Evolutionary conservation across 371 early-diverging fungal species (phyloP).

Genomic region (Mucor mucedo): DNA sequence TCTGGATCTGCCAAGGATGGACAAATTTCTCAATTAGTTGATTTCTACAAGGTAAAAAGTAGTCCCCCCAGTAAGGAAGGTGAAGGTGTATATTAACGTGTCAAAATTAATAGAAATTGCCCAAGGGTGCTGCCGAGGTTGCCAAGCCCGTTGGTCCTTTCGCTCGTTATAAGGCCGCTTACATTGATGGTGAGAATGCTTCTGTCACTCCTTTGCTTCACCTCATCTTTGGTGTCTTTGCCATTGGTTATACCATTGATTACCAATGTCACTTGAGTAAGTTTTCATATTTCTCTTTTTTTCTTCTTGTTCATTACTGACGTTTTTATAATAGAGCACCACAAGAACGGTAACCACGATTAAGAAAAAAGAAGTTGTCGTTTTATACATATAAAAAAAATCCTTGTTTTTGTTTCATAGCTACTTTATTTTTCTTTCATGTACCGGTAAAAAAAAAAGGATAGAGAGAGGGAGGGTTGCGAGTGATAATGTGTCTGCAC

Average conservation of each 20-base stretch:
- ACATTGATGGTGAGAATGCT: conserved; percentile 71
- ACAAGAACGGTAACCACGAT: conserved; percentile 74
- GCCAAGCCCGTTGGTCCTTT: conserved; percentile 55
- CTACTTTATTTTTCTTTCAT: too few species aligned
- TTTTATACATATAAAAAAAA: too few species aligned
- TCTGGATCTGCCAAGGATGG: conserved; percentile 51
- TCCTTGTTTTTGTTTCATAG: too few species aligned
- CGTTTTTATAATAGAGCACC: conserved; percentile 55
- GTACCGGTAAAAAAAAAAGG: too few species aligned
- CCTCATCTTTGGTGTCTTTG: conserved; percentile 59
- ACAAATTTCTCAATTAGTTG: conserved; percentile 49
- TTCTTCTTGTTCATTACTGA: too few species aligned
- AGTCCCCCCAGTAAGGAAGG: neutral
- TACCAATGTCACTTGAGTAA: conserved; percentile 76
- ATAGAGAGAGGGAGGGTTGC: too few species aligned
- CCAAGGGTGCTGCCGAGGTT: conserved; percentile 52
- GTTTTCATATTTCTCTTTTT: conserved; percentile 13
- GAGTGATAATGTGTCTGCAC: too few species aligned
- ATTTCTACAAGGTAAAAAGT: conserved; percentile 55
- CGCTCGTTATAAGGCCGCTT: conserved; percentile 65
- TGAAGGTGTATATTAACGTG: neutral
- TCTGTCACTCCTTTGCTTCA: conserved; percentile 63
- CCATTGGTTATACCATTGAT: conserved; percentile 64
- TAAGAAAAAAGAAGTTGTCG: conserved; percentile 21
- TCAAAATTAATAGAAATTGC: conserved; percentile 40